These are phyloP conservation scores for Epicoccum sorghinum DNA, from an alignment of 2,329 filamentous ascomycete species.

Conservation along the genomic window DNA sequence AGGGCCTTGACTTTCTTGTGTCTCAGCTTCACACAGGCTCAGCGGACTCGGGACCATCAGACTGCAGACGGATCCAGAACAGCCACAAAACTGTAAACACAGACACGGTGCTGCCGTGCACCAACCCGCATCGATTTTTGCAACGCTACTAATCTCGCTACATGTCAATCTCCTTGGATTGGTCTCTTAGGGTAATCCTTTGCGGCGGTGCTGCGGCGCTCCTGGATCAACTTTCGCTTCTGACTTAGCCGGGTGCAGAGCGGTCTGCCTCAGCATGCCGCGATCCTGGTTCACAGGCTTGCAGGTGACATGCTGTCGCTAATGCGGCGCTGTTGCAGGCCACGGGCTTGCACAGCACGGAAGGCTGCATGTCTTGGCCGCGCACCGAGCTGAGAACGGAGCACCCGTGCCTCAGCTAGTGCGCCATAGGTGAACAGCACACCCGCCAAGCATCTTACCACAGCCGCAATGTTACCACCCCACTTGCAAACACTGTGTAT, in stretches of 20 bases:
- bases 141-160: conserved; percentile 27
- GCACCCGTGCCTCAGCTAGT: conserved; percentile 16
- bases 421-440: conserved; percentile 7
- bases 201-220: conserved; percentile 19
- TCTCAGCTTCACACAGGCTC: conserved; percentile 18
- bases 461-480: conserved; percentile 17
- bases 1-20: conserved; percentile 18
- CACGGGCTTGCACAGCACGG: background rate
- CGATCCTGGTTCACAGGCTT: conserved; percentile 9
- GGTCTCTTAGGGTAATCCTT: conserved; percentile 10
- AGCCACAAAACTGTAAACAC: conserved; percentile 21
- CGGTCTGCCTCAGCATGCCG: conserved; percentile 25
- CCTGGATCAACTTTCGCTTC: conserved; percentile 12
- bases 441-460: conserved; percentile 17
- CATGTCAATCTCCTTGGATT: conserved; percentile 12
- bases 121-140: conserved; percentile 23
- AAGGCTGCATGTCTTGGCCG: conserved; percentile 21
- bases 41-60: conserved; percentile 20
- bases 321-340: conserved; percentile 5
- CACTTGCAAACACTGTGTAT: conserved; percentile 22
- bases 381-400: conserved; percentile 17
- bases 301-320: background rate
- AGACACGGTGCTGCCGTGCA: conserved; percentile 16
- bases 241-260: conserved; percentile 4
- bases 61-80: conserved; percentile 26